Base-by-base conservation (phyloP, 352 stramenopile genomes). In the Globisporangium apiculatum region DNA sequence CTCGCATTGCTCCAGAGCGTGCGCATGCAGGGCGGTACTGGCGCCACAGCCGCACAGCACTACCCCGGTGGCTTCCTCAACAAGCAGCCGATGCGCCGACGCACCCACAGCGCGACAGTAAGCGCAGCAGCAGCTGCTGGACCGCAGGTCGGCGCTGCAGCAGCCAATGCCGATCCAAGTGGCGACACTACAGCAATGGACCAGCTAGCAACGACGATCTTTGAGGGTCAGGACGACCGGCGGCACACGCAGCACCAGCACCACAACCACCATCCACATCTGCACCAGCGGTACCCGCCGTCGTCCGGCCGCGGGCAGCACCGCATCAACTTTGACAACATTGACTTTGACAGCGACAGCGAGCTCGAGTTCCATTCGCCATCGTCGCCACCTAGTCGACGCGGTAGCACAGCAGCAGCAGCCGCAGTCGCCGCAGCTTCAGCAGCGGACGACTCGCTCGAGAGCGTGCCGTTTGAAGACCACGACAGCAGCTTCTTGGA, bases 11-110 rank as follows among this genome's bases (percentile, higher is more conserved):
- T 75, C 17, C 70, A 74, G 40, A 73, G 73, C 48, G 64, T 65
- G 7, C 66, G 79, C 36, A 61, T 67, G 56, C 69, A 76, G 49
- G 48, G 37, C 61, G 47, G 59, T 17, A 46, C 35, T 60, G 37
- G 54, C 53, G 54, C 64, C 62, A 57, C 60, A 31, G 51, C 61
- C 24, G 51, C 61, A 6, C 62, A 57, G 48, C 55, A 62, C 37
- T 67, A 71, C 31, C 59, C 69, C 7, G 24, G 24, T 31, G 63
- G 64, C 14, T 87, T 79, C 64, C 68, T 86, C 51, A 72, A 77
- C 57, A 72, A 91, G 62, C 83, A 91, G 53, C 83, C 83, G 8
- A 93, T 93, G 83, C 69, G 83, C 17, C 68, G 83, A 41, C 65
- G 83, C 38, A 82, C 83, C 1, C 81, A 93, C 59, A 91, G 81